Evolutionary conservation across 2,329 filamentous ascomycete genomes (phyloP), one percentile per base, ranked within the genome.

Genomic region (Alternaria consortialis): DNA sequence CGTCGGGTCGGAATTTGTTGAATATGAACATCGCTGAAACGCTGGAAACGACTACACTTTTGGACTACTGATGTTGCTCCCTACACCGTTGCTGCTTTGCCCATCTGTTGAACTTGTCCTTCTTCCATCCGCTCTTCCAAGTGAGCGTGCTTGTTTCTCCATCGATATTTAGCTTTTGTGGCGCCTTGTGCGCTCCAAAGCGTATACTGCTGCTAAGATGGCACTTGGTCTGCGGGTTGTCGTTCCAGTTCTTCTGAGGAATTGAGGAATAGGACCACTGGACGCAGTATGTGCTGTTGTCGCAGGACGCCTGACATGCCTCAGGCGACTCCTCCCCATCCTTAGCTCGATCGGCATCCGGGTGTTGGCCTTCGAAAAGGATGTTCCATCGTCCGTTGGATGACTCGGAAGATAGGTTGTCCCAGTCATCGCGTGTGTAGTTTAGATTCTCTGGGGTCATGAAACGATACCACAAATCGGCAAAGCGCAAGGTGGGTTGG

Each of bases 211-310:
- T 73, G 53, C 73, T 76, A 11, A 77, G 37, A 61, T 76, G 74
- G 25, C 74, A 77, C 39, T 68, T 75, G 8, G 74, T 76, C n/a
- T 66, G 53, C 7, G 69, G 71, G 43, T 77, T 77, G 55, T 70
- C 70, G 34, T 75, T 77, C 65, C 66, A 71, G 9, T 77, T 77
- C 13, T 65, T 65, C 27, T 62, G 60, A 2, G 58, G 58, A 2
- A 72, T 37, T 2, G 71, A 71, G 1, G 74, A 77, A 44, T 76
- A 78, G 1, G 73, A 75, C 66, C 70, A 77, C 48, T 77, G 74
- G 32, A 77, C 67, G 55, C 76, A 78, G 42, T 68, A 68, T 25
- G 66, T 69, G 51, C 68, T 69, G 12, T 52, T 64, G 7, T 70
- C 67, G 43, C 75, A 78, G 5, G 71, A 70, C 8, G 69, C 61